Percentiles rank a stretch among this genome's conserved stretches.
phyloP scores from a whole-genome alignment of 331 rosid species.

The Malus hybrid region DNA sequence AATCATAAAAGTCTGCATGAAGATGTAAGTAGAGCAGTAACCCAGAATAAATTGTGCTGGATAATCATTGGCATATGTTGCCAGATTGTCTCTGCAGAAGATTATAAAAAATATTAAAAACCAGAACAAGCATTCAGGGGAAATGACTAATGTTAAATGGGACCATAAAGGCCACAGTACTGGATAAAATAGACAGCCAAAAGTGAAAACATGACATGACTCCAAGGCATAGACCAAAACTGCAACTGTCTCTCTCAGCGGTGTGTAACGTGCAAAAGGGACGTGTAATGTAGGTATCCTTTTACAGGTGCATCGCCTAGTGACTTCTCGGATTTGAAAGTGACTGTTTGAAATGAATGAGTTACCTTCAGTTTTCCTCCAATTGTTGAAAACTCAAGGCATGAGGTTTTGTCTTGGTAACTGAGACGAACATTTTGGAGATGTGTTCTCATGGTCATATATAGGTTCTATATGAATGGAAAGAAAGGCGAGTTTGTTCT shows the following conservation, averaged over 20 bases:
- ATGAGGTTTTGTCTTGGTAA: not conserved
- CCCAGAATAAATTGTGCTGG: conserved; percentile 85
- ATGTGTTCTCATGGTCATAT: not conserved
- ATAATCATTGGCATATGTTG: conserved; percentile 51
- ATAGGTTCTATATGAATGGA: not conserved
- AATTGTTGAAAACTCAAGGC: not conserved
- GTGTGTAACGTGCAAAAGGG: not conserved
- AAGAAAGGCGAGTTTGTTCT: not conserved
- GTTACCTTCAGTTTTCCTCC: not conserved
- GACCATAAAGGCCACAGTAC: not conserved
- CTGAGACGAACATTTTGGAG: not conserved
- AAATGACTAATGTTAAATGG: not conserved
- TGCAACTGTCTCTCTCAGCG: not conserved
- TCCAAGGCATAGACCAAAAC: not conserved
- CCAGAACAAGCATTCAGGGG: not conserved
- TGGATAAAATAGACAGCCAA: not conserved
- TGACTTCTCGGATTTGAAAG: not conserved
- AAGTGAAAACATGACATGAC: not conserved
- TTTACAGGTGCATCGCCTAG: not conserved
- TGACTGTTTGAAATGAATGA: not conserved
- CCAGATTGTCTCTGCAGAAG: conserved; percentile 58
- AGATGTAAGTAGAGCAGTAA: conserved; percentile 90
- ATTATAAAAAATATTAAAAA: not conserved
- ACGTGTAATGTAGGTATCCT: not conserved
- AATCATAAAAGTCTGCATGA: conserved; percentile 99